Base-by-base conservation (phyloP, 2,329 filamentous ascomycete genomes). In the Neocatenulostroma microsporum region DNA sequence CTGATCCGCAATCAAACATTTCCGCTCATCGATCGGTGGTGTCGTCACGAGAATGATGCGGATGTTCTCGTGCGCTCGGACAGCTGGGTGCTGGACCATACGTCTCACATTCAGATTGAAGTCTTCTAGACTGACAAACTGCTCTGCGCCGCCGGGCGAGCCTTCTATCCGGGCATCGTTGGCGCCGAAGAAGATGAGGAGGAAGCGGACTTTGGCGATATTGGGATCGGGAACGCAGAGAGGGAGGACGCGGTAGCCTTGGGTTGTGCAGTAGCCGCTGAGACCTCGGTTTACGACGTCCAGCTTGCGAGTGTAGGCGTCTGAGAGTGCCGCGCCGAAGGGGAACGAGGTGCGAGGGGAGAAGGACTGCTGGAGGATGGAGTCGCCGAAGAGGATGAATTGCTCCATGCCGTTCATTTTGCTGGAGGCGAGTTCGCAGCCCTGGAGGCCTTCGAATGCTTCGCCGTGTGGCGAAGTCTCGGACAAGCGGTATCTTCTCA, bases 281-380 rank as follows among this genome's bases (percentile, higher is more conserved):
- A 93, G 78, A 4, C 91, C 91, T 29, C 87, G 77, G 60, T 95
- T 94, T 51, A 96, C 67, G 30, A 96, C 77, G 63, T 96, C 91
- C 10, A 91, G 69, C 23, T 79, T 76, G 39, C 89, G 78, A 32
- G 77, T 74, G 55, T 84, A 88, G 39, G 74, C 72, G 48, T 75
- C 63, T 56, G 87, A 78, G 3, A 94, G 66, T 12, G 75, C 78
- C 15, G 82, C 74, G 40, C 80, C 76, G 51, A 93, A 84, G 1
- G 74, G 84, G 60, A 88, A 89, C 12, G 82, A 84, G 39, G 75
- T 65, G 10, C 72, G 62, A 31, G 78, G 67, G 23, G 72, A 68
- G 45, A 73, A 74, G 2, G 78, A 73, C 27, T 72, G 68, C 55
- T 96, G 79, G 32, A 89, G 80, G 44, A 96, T 80, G 21, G 85